phyloP scores from a whole-genome alignment of 2,329 filamentous ascomycete species.

The Xylaria sp. region DNA sequence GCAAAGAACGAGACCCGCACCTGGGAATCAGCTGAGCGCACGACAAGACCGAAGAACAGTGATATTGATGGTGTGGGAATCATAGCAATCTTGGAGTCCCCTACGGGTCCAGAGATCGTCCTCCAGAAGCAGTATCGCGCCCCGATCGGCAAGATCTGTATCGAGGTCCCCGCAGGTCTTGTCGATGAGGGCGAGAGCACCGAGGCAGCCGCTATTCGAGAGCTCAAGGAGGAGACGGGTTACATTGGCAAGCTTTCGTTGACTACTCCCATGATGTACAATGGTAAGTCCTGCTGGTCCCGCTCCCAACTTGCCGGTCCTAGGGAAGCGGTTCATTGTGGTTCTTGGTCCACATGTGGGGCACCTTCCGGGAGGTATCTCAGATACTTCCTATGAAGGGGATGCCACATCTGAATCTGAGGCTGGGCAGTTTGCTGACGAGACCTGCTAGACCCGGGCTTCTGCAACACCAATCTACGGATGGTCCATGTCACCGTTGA shows the following conservation, averaged over 20 bases:
- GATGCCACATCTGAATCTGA: no score
- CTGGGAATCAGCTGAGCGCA: constrained; percentile 76
- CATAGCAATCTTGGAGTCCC: constrained; percentile 65
- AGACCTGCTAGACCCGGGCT: constrained; percentile 55
- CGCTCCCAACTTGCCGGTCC: background rate
- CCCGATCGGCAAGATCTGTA: constrained; percentile 59
- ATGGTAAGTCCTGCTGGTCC: constrained; percentile 28
- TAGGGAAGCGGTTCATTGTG: no score
- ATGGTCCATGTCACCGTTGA: constrained; percentile 77
- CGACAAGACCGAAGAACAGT: constrained; percentile 62
- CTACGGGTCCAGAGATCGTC: constrained; percentile 58
- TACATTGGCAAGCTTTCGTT: constrained; percentile 58
- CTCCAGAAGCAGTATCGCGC: constrained; percentile 71
- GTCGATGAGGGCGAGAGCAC: constrained; percentile 64
- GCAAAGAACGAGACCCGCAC: constrained; percentile 59
- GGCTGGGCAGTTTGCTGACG: constrained; percentile 20
- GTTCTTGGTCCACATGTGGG: background rate
- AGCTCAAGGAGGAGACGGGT: constrained; percentile 69
- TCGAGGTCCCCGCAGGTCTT: constrained; percentile 68
- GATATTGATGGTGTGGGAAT: constrained; percentile 76
- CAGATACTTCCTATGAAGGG: no score
- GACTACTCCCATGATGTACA: constrained; percentile 45
- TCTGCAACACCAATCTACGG: constrained; percentile 67
- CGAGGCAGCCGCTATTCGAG: constrained; percentile 63
- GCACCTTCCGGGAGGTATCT: no score